Evolutionary conservation across 2,329 filamentous ascomycete species (phyloP), one percentile per base, ranked within the genome.

Genomic region (Verticillium tricorpus): DNA sequence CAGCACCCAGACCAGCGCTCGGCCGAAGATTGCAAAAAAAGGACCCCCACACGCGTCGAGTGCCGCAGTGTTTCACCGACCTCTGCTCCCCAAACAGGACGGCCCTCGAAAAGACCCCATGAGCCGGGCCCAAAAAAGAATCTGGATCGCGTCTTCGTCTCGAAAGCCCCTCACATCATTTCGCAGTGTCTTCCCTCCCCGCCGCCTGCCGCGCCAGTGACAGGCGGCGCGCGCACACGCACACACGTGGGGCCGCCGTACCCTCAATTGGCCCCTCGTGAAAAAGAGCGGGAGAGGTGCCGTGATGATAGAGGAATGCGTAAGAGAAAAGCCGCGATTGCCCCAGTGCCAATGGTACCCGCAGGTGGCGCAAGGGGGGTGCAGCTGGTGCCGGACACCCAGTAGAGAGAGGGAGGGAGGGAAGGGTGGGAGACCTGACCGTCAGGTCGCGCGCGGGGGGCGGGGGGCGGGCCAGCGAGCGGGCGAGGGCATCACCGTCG

Each of bases 311-410:
- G 55, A 35, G 56, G 37, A 50, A 58, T 58, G 57, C 57, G 57
- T 58, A 58, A 58, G 57, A 58, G 57, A 58, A 58, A 57, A 58
- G 45, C 37, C 37, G 57, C 37, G 22, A 19, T 40, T 31, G 57
- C 37, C 28, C 22, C 37, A 17, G 35, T 58, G 57, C 57, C 57
- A 58, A 58, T 58, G 37, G 45, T 31, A 58, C 25, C 57, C 37
- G 39, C 37, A 50, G 25, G 57, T 28, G 25, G 57, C 31, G 31
- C 31, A 35, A 34, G 55, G 25, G 57, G 50, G 57, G 57, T 39
- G 45, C 28, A 35, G 34, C 31, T 57, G 57, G 45, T 50, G 45
- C 55, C 17, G 34, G 55, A 37, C 55, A 57, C 28, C 55, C 55
- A 57, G 28, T 17, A 19, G 55, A 57, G 45, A 25, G 39, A 5